Percentiles rank a stretch among this genome's conserved stretches.
phyloP scores from a whole-genome alignment of 2,329 filamentous ascomycete species.

The Apiospora saccharicola region DNA sequence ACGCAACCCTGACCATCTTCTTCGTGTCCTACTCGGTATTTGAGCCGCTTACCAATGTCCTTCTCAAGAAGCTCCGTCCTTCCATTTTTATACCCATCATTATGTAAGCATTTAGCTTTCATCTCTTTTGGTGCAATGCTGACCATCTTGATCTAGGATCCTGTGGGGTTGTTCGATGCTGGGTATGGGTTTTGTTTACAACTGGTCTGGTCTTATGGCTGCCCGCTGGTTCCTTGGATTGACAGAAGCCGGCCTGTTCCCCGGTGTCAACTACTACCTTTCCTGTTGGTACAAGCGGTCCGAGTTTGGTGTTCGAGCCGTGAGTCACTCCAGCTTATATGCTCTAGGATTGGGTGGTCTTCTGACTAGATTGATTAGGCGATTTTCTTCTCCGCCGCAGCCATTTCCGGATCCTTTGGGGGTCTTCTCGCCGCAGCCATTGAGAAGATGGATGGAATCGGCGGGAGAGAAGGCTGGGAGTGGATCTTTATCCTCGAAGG shows the following conservation, averaged over 20 bases:
- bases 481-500: constrained; percentile 78
- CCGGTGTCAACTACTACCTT: constrained; percentile 80
- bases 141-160: constrained; percentile 49
- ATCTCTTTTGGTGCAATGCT: constrained; percentile 33
- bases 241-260: constrained; percentile 78
- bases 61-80: constrained; percentile 79
- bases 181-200: constrained; percentile 71
- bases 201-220: constrained; percentile 70
- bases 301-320: constrained; percentile 80
- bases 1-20: constrained; percentile 80
- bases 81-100: constrained; percentile 83
- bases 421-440: constrained; percentile 78
- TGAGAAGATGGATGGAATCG: constrained; percentile 71
- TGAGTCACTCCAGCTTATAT: constrained; percentile 34
- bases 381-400: constrained; percentile 85
- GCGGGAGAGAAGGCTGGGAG: constrained; percentile 63
- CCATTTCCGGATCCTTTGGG: constrained; percentile 79
- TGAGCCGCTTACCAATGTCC: constrained; percentile 78
- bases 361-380: constrained; percentile 50
- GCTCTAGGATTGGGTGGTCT: constrained; percentile 17
- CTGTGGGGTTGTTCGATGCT: constrained; percentile 74
- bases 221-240: constrained; percentile 76
- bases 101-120: constrained; percentile 62
- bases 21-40: constrained; percentile 86
- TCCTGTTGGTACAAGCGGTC: constrained; percentile 84